These are phyloP conservation scores for Mortierella sp. DNA, from an alignment of 371 early-diverging fungal species.

Conservation along the genomic window DNA sequence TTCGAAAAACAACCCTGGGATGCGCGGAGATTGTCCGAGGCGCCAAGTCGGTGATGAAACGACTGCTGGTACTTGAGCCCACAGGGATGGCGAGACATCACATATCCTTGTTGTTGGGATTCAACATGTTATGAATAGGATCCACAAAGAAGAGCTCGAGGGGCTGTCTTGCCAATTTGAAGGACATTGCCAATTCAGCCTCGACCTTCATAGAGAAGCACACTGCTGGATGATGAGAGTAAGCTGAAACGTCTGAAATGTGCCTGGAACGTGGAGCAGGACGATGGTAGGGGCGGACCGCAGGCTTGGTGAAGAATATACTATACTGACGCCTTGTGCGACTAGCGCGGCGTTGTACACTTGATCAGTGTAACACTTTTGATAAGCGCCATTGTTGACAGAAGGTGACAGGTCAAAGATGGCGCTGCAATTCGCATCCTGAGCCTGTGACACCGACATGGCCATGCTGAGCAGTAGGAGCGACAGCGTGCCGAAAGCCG, in stretches of 20 bases:
- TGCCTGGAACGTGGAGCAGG: too few relatives aligned
- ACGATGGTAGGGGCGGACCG: not conserved
- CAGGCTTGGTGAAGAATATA: conserved; percentile 31
- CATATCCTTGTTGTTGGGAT: conserved; percentile 20
- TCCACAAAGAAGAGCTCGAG: conserved; percentile 35
- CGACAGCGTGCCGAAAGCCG: conserved; percentile 3
- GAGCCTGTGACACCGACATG: conserved; percentile 6
- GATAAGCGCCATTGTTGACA: conserved; percentile 9
- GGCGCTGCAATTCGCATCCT: conserved; percentile 32
- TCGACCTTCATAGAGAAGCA: conserved; percentile 29
- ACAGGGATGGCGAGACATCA: conserved; percentile 32
- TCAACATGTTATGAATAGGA: conserved; percentile 21
- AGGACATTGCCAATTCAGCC: conserved; percentile 31
- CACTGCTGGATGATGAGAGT: conserved; percentile 5
- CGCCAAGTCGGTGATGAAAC: conserved; percentile 24
- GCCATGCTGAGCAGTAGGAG: conserved; percentile 3
- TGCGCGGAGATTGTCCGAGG: conserved; percentile 24
- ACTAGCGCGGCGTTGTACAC: conserved; percentile 33
- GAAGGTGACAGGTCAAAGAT: conserved; percentile 25
- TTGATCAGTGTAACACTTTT: conserved; percentile 33
- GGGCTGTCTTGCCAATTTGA: conserved; percentile 30
- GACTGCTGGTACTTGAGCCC: conserved; percentile 1
- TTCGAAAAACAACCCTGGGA: conserved; percentile 20
- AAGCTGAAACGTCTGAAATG: conserved; percentile 20
- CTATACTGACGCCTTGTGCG: conserved; percentile 10